Conservation (phyloP, 176 grass and related monocot genomes). For the Rhynchospora pubera region DNA sequence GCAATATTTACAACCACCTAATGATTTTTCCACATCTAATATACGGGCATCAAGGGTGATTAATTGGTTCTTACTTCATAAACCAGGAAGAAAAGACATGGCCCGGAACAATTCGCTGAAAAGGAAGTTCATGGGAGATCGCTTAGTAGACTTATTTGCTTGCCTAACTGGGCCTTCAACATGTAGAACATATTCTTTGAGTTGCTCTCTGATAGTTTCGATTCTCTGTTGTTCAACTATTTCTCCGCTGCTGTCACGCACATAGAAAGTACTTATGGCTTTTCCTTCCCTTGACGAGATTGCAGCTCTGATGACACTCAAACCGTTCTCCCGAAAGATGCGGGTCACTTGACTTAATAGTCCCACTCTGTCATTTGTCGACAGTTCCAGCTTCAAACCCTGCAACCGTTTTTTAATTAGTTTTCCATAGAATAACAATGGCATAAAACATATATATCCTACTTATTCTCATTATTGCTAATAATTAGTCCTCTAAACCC, state of each 20-base stretch:
- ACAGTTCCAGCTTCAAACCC: slow-evolving; percentile 81
- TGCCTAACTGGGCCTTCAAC: slow-evolving; percentile 49
- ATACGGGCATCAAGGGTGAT: background rate
- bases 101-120: slow-evolving; percentile 58
- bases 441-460: background rate
- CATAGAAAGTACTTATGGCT: slow-evolving; percentile 73
- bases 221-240: slow-evolving; percentile 52
- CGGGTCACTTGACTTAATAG: slow-evolving; percentile 68
- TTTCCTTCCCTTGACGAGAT: slow-evolving; percentile 41
- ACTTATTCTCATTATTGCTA: background rate
- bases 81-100: slow-evolving; percentile 30
- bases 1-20: background rate
- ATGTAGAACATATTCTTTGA: slow-evolving; percentile 41
- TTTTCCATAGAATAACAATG: background rate
- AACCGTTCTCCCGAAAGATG: slow-evolving; percentile 81
- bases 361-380: slow-evolving; percentile 51
- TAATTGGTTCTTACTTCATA: background rate
- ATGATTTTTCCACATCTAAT: background rate
- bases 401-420: slow-evolving; percentile 11
- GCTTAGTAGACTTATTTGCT: slow-evolving; percentile 25
- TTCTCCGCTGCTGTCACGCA: slow-evolving; percentile 41
- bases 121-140: slow-evolving; percentile 63
- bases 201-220: slow-evolving; percentile 56
- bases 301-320: slow-evolving; percentile 69
- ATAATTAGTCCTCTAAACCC: background rate